Conservation (phyloP, 73 alveolate species). For the Stentor roeselii region DNA sequence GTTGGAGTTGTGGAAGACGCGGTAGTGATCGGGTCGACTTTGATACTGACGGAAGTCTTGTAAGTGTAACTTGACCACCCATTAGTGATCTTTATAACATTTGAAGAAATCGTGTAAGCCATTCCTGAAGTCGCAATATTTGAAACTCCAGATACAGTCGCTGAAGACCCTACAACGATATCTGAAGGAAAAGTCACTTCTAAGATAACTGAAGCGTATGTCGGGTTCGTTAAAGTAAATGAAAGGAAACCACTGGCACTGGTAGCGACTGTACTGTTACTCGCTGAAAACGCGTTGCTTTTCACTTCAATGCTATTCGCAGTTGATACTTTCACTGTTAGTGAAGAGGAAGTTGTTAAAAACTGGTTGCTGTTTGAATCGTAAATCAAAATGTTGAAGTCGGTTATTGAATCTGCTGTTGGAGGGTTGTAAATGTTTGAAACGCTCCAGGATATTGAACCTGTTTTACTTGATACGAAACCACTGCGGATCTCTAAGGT, state of each 20-base stretch:
- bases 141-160: background rate
- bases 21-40: conserved; percentile 7
- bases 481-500: background rate
- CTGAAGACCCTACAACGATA: background rate
- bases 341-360: background rate
- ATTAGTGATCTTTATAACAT: conserved; percentile 19
- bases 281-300: background rate
- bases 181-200: background rate
- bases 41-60: background rate
- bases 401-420: background rate
- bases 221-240: conserved; percentile 2
- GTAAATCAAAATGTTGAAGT: background rate
- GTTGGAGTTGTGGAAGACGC: conserved; percentile 4
- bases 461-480: background rate
- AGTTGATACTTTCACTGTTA: background rate
- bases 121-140: background rate
- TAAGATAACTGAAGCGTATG: background rate
- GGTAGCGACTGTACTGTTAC: background rate
- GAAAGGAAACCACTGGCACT: background rate
- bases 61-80: background rate
- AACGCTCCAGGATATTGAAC: background rate
- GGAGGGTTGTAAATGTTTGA: background rate
- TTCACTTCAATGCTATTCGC: background rate
- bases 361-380: background rate
- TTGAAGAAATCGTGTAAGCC: background rate